Base-by-base conservation (phyloP, 345 rosid genomes). In the Aquilaria malaccensis region DNA sequence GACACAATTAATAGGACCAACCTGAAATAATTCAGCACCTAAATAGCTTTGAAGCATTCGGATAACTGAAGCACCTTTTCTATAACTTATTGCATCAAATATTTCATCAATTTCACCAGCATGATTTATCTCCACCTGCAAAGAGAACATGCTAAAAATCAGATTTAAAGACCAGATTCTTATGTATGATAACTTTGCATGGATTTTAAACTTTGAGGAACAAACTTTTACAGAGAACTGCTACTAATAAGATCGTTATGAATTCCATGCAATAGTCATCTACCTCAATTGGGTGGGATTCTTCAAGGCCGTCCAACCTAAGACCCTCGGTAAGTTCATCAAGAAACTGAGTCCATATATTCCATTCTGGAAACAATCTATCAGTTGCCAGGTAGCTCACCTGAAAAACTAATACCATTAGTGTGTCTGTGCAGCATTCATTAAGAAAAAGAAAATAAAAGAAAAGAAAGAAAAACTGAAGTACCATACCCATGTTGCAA, bases 251-350 rank as follows among this genome's bases (percentile, higher is more conserved):
- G 11, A 45, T 13, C 22, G 22, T 22, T 22, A 22, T 37, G 43
- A 9, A 45, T 37, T 9, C 37, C 15, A 53, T 32, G 50, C 13
- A 43, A 37, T n/a, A 30, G 33, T 11, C 59, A 45, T 48, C 54
- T 66, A 94, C 99, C 97, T 94, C 99, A 61, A 94, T 94, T 4
- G 99, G 99, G 81, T 94, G 99, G 48, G 99, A 94, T 78, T 84
- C 99, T 45, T 77, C 89, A 67, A 94, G 97, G 66, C 96, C 92
- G 72, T 94, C 99, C 55, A 94, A 76, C 79, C 85, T 86, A 58
- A 94, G 89, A 67, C 97, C 97, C 52, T 69, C 83, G 30, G 92
- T 90, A 67, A 74, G 78, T 81, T 90, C 95, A 57, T 83, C 89
- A 72, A 94, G 83, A 84, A 94, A 94, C 81, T 94, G 99, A 65